Conservation (phyloP, 192 early-diverging fungal genomes). For the Linnemannia hyalina region DNA sequence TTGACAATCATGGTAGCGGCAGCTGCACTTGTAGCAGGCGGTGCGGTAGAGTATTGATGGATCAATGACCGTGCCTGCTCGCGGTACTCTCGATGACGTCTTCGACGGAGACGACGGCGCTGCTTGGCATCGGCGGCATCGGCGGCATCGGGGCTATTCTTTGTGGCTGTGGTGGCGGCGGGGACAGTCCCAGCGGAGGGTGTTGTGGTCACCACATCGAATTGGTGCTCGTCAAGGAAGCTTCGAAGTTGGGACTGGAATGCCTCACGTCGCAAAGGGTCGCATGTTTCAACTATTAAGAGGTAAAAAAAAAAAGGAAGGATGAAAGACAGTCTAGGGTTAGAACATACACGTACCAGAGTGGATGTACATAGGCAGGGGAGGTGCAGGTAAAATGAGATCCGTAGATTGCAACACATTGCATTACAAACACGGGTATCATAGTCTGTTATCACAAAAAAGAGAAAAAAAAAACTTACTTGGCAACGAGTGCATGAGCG, state of each 20-base stretch:
- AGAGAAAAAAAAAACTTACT: conserved; percentile 35
- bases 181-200: background rate
- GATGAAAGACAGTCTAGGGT: background rate
- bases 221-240: conserved; percentile 37
- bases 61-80: conserved; percentile 37
- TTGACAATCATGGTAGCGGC: too few species aligned
- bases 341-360: background rate
- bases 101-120: conserved; percentile 32
- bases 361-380: background rate
- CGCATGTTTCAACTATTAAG: conserved; percentile 46
- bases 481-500: conserved; percentile 56
- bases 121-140: conserved; percentile 15
- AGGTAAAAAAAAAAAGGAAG: background rate
- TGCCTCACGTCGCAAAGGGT: conserved; percentile 42
- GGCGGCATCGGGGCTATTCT: background rate
- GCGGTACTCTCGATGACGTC: conserved; percentile 33
- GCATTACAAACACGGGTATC: background rate
- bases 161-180: background rate
- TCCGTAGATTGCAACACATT: background rate
- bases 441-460: background rate
- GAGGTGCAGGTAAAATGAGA: background rate
- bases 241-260: conserved; percentile 29
- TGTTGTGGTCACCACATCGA: background rate
- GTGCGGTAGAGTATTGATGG: conserved; percentile 15
- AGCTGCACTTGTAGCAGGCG: too few species aligned